Base-by-base conservation (phyloP, 2,329 filamentous ascomycete species). In the Raffaelea arxii region DNA sequence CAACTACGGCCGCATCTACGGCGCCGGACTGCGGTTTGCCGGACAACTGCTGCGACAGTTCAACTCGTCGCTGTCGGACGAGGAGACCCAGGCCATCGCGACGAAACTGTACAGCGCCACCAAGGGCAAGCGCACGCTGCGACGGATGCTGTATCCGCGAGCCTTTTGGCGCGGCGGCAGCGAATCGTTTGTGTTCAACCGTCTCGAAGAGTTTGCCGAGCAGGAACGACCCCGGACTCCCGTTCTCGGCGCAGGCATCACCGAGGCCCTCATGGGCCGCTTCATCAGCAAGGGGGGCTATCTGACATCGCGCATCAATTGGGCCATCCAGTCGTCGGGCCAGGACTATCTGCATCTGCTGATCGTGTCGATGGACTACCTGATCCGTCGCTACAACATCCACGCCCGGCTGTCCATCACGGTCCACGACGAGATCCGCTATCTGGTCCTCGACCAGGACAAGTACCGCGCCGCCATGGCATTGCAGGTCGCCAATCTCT, bases 1-100 rank as follows among this genome's bases (percentile, higher is more conserved):
- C 72, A 98, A 98, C 62, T 98, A 98, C 57, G 94, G 94, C 7
- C 86, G 94, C 36, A 98, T 98, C 42, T 98, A 98, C 59, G 94
- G 92, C n/a, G 94, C 92, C 4, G 94, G 92, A 0, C 69, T 97
- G 43, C 94, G 89, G 56, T 98, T 98, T 59, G 92, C 92, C 0
- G 82, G 85, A 3, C 94, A 87, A 10, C 71, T 98, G 2, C 75
- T 98, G 2, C 80, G 90, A 7, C 92, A 97, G 59, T 98, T 98
- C 69, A 96, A 97, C 57, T 89, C 91, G 2, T 74, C 68, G 19
- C 69, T 98, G 27, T 84, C 84, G 0, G 92, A 97, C 56, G 70
- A 75, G 25, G 74, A 96, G 63, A 94, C 92, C 0, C 70, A 77
- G 21, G 71, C 79, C 21, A 87, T 84, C 21, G 90, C 92, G 0